Conservation (phyloP, 805 yeast genomes). For the Candida ulmi region DNA sequence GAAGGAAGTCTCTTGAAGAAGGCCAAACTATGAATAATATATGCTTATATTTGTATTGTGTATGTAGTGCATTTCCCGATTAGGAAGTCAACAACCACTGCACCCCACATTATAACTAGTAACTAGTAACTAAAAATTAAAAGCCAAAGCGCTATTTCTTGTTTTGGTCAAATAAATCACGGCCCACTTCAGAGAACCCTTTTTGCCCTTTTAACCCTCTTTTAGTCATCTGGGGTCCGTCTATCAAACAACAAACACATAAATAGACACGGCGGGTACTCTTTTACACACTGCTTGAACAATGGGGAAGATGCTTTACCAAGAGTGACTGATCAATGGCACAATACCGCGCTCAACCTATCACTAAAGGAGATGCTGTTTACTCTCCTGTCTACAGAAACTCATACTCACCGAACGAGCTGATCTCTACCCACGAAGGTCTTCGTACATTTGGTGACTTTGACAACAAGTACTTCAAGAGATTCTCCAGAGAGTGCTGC, state of each 20-base stretch:
- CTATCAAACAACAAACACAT: no score
- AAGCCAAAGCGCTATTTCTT: neutral
- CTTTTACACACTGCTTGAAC: no score
- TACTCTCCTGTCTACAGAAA: slow-evolving; percentile 40
- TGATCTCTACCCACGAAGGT: slow-evolving; percentile 29
- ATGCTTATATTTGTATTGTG: no score
- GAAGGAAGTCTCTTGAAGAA: slow-evolving; percentile 34
- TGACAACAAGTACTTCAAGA: slow-evolving; percentile 32
- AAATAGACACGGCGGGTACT: no score
- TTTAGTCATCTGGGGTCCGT: no score
- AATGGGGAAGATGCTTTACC: no score
- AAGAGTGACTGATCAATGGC: neutral
- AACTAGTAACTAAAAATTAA: no score
- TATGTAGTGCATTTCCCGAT: neutral
- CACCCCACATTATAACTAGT: neutral
- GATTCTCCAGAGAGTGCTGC: slow-evolving; percentile 23
- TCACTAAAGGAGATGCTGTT: slow-evolving; percentile 27
- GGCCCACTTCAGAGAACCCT: no score
- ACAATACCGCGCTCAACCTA: neutral
- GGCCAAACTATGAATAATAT: neutral
- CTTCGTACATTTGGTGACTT: slow-evolving; percentile 33
- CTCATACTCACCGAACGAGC: slow-evolving; percentile 16
- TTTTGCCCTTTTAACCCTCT: no score
- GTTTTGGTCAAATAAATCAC: neutral
- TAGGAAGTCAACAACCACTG: neutral